Evolutionary conservation across 441 rosid species (phyloP), one percentile per base, ranked within the genome.

Genomic region (Mallotus repandus): DNA sequence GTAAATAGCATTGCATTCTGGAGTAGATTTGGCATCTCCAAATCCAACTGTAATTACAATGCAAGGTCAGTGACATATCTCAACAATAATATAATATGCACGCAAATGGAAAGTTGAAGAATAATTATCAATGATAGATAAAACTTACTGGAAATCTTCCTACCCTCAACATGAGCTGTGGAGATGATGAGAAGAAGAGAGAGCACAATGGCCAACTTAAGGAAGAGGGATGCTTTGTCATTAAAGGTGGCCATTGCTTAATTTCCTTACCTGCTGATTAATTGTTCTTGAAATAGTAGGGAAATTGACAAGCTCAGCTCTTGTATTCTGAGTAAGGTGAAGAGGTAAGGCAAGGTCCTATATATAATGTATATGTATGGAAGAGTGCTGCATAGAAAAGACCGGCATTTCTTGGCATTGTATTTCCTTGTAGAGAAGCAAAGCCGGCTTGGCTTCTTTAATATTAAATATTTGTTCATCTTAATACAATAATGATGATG

Each of bases 1-100:
- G 5, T 58, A 46, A 46, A 80, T 72, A 0, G 55, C 7, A 1
- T 41, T 41, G 49, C 84, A 81, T 12, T 43, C n/a, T 10, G 73
- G 70, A 8, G 50, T 11, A 1, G 56, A 29, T 7, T n/a, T 13
- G 5, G 16, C 59, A 8, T 43, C 49, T 43, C 46, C 11, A 18
- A 70, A 46, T 7, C 66, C 66, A 14, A 43, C 71, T 68, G 45
- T 13, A 59, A 25, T 25, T 25, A 25, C 29, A 25, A 25, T 14
- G 53, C 15, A 49, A 49, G 10, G 8, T 2, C 12, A 49, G 8
- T 2, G 13, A 49, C 0, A 25, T 25, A 25, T 25, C 12, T 9
- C 15, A 13, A 12, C 11, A 49, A 49, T 7, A 49, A 13, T 9
- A 2, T 7, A 29, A 62, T 18, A 7, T 4, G 2, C 46, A 38